Evolutionary conservation across 495 filamentous ascomycete genomes (phyloP), one percentile per base, ranked within the genome.

Genomic region (Schizothecium vesticola): DNA sequence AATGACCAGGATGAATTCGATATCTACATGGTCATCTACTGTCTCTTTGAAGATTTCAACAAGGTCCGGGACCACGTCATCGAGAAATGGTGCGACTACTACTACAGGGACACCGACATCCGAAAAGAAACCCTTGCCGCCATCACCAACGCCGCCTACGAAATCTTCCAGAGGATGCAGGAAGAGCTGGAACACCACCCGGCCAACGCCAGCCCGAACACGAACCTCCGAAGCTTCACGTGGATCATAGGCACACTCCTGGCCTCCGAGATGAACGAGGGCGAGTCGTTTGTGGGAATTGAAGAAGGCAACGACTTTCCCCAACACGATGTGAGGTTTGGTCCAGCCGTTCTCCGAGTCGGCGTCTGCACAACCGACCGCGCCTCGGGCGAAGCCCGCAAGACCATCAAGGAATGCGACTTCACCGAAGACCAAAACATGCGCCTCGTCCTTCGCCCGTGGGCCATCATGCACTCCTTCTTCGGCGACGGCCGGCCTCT

Each of bases 31-130:
- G 70, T 76, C 69, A 62, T 79, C 28, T 74, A 78, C 28, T 78
- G 74, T 58, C 78, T 76, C 63, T 78, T 77, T 36, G 73, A 71
- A 10, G 76, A 79, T 59, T 78, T 77, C 63, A 76, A 77, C 65
- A 59, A 65, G 55, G 73, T 76, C 33, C 70, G 76, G 28, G 76
- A 71, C 55, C 69, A 76, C 59, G 60, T 78, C 11, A 43, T 58
- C 2, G 74, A 78, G 59, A 68, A 71, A 2, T 77, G 73, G 74
- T 74, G 71, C 29, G 74, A 77, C 60, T 78, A 73, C 51, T 76
- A 64, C 25, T 73, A 72, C 16, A 64, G 75, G 13, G 63, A 69
- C 19, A 68, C 70, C 1, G 61, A 76, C 0, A 57, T 70, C 21
- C 64, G 9, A 7, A 1, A 75, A 5, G 55, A 61, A 55, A 72